Base-by-base conservation (phyloP, 2,329 filamentous ascomycete genomes). In the Alternaria hordeiaustralica region DNA sequence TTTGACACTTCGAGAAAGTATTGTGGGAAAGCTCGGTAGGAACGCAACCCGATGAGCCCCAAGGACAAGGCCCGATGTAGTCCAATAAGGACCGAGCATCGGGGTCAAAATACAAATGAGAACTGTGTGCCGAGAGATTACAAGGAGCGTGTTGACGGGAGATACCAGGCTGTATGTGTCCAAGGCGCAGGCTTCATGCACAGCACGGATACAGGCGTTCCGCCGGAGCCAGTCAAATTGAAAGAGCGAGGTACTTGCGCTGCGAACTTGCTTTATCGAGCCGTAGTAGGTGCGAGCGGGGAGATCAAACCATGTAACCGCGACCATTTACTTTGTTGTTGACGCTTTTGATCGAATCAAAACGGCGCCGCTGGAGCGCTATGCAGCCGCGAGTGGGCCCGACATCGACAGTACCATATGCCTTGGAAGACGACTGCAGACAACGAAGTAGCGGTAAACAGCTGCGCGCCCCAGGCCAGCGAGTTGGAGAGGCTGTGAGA, bases 371-470 rank as follows among this genome's bases (percentile, higher is more conserved):
- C 63, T 61, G 67, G 65, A 72, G 69, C 71, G 68, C 65, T 69
- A 67, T 73, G 73, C 72, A 75, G 71, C 70, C 68, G 69, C 58
- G 67, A 25, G 73, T 71, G 76, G 74, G 67, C 64, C 70, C 46
- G 47, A 57, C 47, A 61, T 65, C 61, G 64, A 71, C 67, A 68
- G 70, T 64, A 60, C 63, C 53, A 61, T 66, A 62, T 65, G 58
- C 59, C 59, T 66, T 68, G 63, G 64, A 68, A 67, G 54, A 64
- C 28, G 56, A 68, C 55, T 59, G 60, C 55, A 60, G 60, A 66
- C 30, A 28, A 63, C 25, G 55, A 74, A 79, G 71, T 75, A 78
- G 78, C 78, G 77, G 78, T 79, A 77, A 79, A 73, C 72, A 74
- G 70, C 65, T 71, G 63, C 67, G 71, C 67, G 66, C 65, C 63